Evolutionary conservation across 768 basidiomycete species (phyloP).

Genomic region (Collybia sordida): DNA sequence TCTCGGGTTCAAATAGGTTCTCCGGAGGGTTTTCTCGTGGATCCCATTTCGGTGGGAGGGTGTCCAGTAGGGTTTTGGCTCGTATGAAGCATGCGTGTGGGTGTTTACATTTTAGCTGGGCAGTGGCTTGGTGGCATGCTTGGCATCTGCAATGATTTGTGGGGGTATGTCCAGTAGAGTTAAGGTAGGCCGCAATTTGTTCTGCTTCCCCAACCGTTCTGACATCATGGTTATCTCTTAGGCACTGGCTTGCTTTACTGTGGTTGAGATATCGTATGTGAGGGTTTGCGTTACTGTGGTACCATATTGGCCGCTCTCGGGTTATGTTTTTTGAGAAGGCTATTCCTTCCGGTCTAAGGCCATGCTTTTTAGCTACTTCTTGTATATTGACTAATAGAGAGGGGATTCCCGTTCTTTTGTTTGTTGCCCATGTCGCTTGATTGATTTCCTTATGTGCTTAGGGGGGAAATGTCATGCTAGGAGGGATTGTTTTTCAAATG

Average conservation of each 20-base stretch:
- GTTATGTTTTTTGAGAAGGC: conserved; percentile 7
- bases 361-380: conserved; percentile 19
- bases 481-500: conserved; percentile 61
- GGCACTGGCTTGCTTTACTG: conserved; percentile 10
- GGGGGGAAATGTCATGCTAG: conserved; percentile 44
- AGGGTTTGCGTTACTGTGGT: conserved; percentile 19
- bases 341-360: conserved; percentile 11
- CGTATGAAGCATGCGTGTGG: conserved; percentile 14
- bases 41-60: conserved; percentile 19
- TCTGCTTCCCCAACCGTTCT: conserved; percentile 7
- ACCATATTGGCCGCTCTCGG: conserved; percentile 27
- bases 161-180: no score
- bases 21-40: conserved; percentile 1
- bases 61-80: conserved; percentile 12
- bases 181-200: no score
- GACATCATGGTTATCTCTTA: conserved; percentile 11
- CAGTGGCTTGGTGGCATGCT: not conserved
- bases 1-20: not conserved
- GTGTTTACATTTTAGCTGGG: conserved; percentile 10
- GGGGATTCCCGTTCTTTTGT: conserved; percentile 4
- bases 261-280: not conserved
- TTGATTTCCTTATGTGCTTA: conserved; percentile 16
- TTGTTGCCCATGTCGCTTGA: conserved; percentile 24
- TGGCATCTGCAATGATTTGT: no score
- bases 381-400: no score